Percentiles rank a stretch among this genome's conserved stretches.
phyloP scores from a whole-genome alignment of 2,329 filamentous ascomycete genomes.

The Byssothecium circinans region DNA sequence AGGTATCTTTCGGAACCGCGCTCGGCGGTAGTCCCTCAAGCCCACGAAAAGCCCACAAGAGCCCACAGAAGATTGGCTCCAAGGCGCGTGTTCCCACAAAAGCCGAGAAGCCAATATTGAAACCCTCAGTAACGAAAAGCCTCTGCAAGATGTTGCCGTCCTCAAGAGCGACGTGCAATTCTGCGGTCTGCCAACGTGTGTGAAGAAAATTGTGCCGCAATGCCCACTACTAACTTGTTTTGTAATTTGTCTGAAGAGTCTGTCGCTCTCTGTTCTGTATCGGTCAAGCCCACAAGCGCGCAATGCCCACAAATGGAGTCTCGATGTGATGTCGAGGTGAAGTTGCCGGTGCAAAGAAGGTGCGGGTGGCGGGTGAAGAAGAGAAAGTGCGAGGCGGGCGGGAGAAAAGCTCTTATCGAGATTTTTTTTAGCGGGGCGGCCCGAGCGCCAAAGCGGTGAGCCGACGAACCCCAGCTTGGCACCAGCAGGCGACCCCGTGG shows the following conservation, averaged over 20 bases:
- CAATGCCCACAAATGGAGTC: constrained; percentile 32
- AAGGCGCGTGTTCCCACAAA: constrained; percentile 58
- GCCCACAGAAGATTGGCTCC: constrained; percentile 50
- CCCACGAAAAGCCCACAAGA: constrained; percentile 50
- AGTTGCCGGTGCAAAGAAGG: constrained; percentile 18
- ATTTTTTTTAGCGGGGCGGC: constrained; percentile 6
- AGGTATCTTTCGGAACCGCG: constrained; percentile 46
- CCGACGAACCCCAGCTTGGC: background rate
- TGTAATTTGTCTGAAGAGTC: constrained; percentile 28
- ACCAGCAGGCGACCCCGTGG: background rate
- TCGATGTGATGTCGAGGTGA: constrained; percentile 26
- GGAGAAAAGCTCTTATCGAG: constrained; percentile 4
- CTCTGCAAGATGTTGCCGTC: constrained; percentile 42
- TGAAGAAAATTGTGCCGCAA: constrained; percentile 43
- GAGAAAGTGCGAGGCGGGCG: constrained; percentile 10
- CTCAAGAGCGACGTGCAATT: constrained; percentile 38
- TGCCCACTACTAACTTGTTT: constrained; percentile 48
- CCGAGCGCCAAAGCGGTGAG: constrained; percentile 10
- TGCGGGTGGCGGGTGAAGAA: constrained; percentile 17
- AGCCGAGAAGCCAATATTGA: constrained; percentile 50
- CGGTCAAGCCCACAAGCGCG: constrained; percentile 39
- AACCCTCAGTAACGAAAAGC: constrained; percentile 46
- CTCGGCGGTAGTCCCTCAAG: constrained; percentile 46
- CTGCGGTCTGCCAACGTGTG: constrained; percentile 39
- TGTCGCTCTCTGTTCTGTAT: constrained; percentile 29